Evolutionary conservation across 345 rosid species (phyloP).

Genomic region (Capsella bursapastoris): DNA sequence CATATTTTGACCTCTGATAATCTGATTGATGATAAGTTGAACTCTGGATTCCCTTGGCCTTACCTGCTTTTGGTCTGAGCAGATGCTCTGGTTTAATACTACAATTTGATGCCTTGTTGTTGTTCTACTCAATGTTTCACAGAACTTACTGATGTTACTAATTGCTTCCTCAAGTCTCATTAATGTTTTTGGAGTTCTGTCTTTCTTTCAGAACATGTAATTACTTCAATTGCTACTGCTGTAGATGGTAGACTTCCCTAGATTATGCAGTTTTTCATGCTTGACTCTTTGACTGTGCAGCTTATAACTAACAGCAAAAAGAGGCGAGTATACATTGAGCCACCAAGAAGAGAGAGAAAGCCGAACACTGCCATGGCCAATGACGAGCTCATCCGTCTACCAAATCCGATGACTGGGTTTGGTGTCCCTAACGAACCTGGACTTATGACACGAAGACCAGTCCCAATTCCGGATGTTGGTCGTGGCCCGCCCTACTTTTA

Average conservation of each 20-base stretch:
- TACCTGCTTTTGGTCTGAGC: neutral
- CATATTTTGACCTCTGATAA: neutral
- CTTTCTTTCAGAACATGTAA: neutral
- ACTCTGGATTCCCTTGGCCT: neutral
- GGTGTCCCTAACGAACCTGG: conserved; percentile 36
- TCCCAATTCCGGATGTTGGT: conserved; percentile 26
- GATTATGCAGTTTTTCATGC: neutral
- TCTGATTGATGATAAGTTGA: neutral
- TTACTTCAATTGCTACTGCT: neutral
- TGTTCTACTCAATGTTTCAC: neutral
- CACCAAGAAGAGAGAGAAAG: neutral
- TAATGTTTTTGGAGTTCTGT: neutral
- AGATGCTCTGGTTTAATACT: neutral
- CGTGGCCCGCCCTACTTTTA: conserved; percentile 40
- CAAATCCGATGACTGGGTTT: conserved; percentile 47
- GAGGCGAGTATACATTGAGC: conserved; percentile 14
- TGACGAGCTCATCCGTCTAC: conserved; percentile 21
- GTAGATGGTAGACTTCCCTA: conserved; percentile 51
- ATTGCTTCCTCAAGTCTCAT: neutral
- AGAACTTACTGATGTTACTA: neutral
- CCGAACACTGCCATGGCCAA: neutral
- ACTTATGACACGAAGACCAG: conserved; percentile 5
- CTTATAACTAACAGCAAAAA: conserved; percentile 9
- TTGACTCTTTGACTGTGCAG: conserved; percentile 16
- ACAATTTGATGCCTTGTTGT: neutral